Percentiles rank a stretch among this genome's conserved stretches.
Conservation (phyloP, 2,329 filamentous ascomycete genomes). For the Botrytis hyacinthi region DNA sequence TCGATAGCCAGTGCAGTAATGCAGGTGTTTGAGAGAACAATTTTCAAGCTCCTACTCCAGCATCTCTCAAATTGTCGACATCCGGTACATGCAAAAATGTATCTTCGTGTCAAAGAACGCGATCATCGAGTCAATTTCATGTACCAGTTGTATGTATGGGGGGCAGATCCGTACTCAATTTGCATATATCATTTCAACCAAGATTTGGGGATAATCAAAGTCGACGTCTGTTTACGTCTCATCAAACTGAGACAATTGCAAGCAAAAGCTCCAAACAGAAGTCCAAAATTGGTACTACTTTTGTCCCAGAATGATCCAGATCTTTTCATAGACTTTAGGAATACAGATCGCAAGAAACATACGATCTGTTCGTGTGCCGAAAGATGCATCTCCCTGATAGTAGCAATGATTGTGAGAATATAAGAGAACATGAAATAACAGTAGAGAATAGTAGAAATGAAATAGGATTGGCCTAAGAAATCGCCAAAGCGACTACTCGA, state of each 20-base stretch:
- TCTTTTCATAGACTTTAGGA: background rate
- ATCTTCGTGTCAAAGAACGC: no score
- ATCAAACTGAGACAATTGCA: background rate
- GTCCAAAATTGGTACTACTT: background rate
- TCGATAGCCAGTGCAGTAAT: background rate
- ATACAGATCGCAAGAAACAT: background rate
- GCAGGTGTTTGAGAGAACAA: background rate
- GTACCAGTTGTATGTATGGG: no score
- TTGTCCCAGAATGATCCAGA: accelerated
- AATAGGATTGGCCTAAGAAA: background rate
- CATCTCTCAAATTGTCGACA: background rate
- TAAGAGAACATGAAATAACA: background rate
- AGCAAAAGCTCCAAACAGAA: no score
- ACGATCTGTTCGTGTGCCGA: no score
- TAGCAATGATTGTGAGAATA: background rate
- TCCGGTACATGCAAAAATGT: background rate
- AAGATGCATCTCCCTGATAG: background rate
- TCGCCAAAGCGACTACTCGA: no score
- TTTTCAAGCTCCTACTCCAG: background rate
- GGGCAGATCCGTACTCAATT: background rate
- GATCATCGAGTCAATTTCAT: background rate
- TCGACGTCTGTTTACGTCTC: background rate
- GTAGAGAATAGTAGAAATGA: background rate
- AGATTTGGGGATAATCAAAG: background rate
- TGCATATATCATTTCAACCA: background rate